Conservation (phyloP, 257 asterid species). For the Forsythia suspensa region DNA sequence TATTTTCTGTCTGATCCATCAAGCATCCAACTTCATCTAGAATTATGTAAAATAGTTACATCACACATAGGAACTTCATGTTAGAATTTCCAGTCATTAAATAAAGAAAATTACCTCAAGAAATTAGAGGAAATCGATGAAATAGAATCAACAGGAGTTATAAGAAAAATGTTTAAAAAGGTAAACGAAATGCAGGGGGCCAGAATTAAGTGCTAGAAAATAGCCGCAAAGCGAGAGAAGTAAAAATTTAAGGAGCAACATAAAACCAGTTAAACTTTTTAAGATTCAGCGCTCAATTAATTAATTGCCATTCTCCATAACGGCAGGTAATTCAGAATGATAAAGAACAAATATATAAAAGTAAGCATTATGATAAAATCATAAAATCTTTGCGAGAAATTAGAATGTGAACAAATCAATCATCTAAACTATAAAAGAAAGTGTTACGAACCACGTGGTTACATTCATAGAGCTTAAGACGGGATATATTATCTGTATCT, state of each 20-base stretch:
- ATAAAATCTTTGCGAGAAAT: neutral
- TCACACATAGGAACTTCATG: constrained; percentile 3
- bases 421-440: neutral
- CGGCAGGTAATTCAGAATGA: neutral
- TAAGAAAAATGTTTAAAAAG: neutral
- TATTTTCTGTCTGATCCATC: neutral
- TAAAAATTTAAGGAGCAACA: neutral
- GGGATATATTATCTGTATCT: neutral
- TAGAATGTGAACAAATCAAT: neutral
- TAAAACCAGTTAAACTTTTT: neutral
- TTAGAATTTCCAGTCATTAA: constrained; percentile 1
- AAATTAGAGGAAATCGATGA: neutral
- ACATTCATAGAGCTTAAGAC: neutral
- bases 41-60: constrained; percentile 5
- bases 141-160: neutral
- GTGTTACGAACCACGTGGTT: neutral
- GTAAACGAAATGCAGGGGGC: neutral
- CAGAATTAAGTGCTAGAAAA: neutral
- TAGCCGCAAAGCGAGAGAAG: neutral
- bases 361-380: neutral
- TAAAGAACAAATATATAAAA: neutral
- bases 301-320: neutral
- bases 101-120: neutral
- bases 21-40: constrained; percentile 9
- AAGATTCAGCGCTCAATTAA: neutral